Conservation (phyloP, 345 rosid species). For the Leavenworthia alabamica region DNA sequence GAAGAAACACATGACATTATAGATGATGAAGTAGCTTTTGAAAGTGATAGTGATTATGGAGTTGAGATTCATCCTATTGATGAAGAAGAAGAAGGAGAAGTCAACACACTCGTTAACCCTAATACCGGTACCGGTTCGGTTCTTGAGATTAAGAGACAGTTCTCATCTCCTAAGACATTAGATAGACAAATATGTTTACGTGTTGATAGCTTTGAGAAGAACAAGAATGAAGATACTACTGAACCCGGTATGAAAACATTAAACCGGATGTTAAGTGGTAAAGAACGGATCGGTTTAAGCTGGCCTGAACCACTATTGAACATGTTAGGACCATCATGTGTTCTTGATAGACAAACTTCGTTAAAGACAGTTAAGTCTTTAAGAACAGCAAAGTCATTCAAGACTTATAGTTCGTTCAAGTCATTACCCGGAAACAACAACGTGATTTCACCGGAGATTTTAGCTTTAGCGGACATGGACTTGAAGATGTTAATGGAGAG, state of each 20-base stretch:
- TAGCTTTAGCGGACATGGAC: constrained; percentile 56
- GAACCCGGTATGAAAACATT: constrained; percentile 31
- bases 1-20: constrained; percentile 57
- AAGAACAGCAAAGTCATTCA: constrained; percentile 47
- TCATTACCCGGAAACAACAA: constrained; percentile 35
- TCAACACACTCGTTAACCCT: constrained; percentile 11
- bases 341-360: constrained; percentile 58
- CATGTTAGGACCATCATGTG: constrained; percentile 45
- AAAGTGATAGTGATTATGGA: constrained; percentile 69
- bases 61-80: constrained; percentile 74
- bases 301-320: constrained; percentile 90
- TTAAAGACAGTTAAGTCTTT: constrained; percentile 53
- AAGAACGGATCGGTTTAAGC: constrained; percentile 68
- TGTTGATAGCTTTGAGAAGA: constrained; percentile 30
- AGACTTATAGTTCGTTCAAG: constrained; percentile 56
- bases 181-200: constrained; percentile 58
- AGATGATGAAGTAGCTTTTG: constrained; percentile 70
- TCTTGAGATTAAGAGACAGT: constrained; percentile 44
- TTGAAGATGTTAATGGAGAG: constrained; percentile 58
- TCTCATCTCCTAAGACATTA: constrained; percentile 53
- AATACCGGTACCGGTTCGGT: constrained; percentile 10
- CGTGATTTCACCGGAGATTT: constrained; percentile 38
- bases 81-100: constrained; percentile 46
- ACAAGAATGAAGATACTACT: constrained; percentile 8
- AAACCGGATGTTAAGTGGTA: constrained; percentile 54